Percentiles rank a stretch among this genome's conserved stretches.
These are phyloP conservation scores for Stagonosporopsis chrysanthemi DNA, from an alignment of 2,329 filamentous ascomycete genomes.

Conservation along the genomic window DNA sequence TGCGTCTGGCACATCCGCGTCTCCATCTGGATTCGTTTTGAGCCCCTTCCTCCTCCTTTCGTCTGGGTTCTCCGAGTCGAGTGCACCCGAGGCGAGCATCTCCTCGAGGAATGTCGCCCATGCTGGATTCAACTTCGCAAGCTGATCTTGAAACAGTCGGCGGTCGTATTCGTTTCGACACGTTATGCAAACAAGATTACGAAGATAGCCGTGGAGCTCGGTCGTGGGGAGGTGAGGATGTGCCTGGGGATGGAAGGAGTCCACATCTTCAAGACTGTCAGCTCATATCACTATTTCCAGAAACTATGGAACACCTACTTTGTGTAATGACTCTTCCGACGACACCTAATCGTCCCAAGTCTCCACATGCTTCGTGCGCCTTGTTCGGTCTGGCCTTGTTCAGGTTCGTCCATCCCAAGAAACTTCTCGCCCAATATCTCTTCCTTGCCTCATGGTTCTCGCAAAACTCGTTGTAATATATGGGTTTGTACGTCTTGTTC, in stretches of 20 bases:
- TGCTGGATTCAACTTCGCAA: conserved; percentile 81
- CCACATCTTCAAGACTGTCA: conserved; percentile 67
- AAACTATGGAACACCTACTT: conserved; percentile 57
- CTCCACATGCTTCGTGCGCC: conserved; percentile 78
- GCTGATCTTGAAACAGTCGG: conserved; percentile 74
- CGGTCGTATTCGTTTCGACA: conserved; percentile 77
- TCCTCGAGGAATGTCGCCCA: conserved; percentile 81
- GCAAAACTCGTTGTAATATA: conserved; percentile 92
- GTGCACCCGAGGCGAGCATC: conserved; percentile 75
- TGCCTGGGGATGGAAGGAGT: conserved; percentile 84
- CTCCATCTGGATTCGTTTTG: conserved; percentile 90
- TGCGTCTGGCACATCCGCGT: conserved; percentile 86
- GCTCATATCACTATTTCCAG: neutral
- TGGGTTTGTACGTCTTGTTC: conserved; percentile 88
- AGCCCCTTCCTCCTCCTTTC: conserved; percentile 73
- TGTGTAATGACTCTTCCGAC: conserved; percentile 85
- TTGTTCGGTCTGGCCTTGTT: conserved; percentile 79
- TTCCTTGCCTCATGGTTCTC: conserved; percentile 83
- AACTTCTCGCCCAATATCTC: conserved; percentile 94
- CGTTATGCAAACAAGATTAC: conserved; percentile 79
- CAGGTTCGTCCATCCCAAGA: conserved; percentile 88
- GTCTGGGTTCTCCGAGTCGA: conserved; percentile 77
- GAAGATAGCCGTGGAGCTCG: conserved; percentile 90
- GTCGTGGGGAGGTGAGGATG: conserved; percentile 78
- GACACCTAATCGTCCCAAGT: conserved; percentile 75